These are phyloP conservation scores for Aureobasidium vineae DNA, from an alignment of 2,329 filamentous ascomycete genomes.

Conservation along the genomic window DNA sequence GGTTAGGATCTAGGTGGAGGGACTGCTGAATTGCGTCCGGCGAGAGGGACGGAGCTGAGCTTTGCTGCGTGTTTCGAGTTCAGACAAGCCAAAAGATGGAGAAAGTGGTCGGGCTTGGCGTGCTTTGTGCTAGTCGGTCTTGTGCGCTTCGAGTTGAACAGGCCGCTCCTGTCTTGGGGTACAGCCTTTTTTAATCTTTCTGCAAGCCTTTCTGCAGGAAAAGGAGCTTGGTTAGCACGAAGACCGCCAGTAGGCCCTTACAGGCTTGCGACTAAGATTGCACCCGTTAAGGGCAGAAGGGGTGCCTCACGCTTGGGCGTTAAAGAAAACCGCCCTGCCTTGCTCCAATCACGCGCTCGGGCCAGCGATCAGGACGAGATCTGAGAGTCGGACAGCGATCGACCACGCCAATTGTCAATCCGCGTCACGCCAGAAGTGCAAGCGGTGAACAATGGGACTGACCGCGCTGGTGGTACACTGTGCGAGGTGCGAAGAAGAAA, in stretches of 20 bases:
- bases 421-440: slow-evolving; percentile 26
- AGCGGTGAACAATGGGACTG: slow-evolving; percentile 25
- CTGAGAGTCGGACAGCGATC: slow-evolving; percentile 23
- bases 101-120: slow-evolving; percentile 19
- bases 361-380: slow-evolving; percentile 20
- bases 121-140: slow-evolving; percentile 21
- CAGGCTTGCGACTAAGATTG: slow-evolving; percentile 25
- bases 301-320: slow-evolving; percentile 26
- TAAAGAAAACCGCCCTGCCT: slow-evolving; percentile 23
- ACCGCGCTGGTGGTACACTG: slow-evolving; percentile 21
- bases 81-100: slow-evolving; percentile 13
- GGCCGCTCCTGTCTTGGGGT: slow-evolving; percentile 13
- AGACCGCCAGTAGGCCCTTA: slow-evolving; percentile 24
- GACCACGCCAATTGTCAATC: slow-evolving; percentile 24
- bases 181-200: slow-evolving; percentile 26
- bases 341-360: slow-evolving; percentile 24
- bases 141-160: slow-evolving; percentile 17
- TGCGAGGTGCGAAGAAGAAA: slow-evolving; percentile 12
- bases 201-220: slow-evolving; percentile 25
- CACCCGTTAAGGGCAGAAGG: slow-evolving; percentile 26
- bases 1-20: background rate
- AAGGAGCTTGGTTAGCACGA: slow-evolving; percentile 24
- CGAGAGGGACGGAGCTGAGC: slow-evolving; percentile 12
- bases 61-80: slow-evolving; percentile 20
- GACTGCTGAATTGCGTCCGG: background rate